Conservation (phyloP, 2,329 filamentous ascomycete genomes). For the Iodosphaeria phyllophila region DNA sequence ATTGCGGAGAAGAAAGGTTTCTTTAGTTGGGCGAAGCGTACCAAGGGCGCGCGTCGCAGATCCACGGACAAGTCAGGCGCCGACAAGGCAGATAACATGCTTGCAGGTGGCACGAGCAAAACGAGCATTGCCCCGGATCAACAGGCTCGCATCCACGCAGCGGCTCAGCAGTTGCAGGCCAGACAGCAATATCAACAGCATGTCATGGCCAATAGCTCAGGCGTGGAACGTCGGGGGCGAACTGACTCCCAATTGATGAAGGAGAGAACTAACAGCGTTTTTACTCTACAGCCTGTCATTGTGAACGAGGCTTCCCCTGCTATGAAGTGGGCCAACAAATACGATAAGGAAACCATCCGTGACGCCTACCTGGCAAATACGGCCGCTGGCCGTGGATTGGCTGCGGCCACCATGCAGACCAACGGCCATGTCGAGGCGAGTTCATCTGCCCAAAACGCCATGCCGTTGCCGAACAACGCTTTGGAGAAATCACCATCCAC, state of each 20-base stretch:
- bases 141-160: slow-evolving; percentile 81
- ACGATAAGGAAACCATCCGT: slow-evolving; percentile 75
- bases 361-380: slow-evolving; percentile 68
- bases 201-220: too few species aligned
- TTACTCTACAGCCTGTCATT: slow-evolving; percentile 73
- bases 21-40: slow-evolving; percentile 68
- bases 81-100: slow-evolving; percentile 19
- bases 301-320: slow-evolving; percentile 77
- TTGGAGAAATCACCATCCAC: slow-evolving; percentile 18
- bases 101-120: slow-evolving; percentile 42
- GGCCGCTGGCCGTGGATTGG: slow-evolving; percentile 49
- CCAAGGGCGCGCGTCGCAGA: slow-evolving; percentile 46
- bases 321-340: slow-evolving; percentile 92
- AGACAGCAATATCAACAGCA: slow-evolving; percentile 42
- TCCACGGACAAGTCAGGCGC: slow-evolving; percentile 39
- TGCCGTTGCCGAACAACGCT: too few species aligned
- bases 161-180: slow-evolving; percentile 66
- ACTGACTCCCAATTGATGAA: slow-evolving; percentile 36
- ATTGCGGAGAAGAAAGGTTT: slow-evolving; percentile 92
- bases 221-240: slow-evolving; percentile 34
- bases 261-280: slow-evolving; percentile 71
- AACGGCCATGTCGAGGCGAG: slow-evolving; percentile 15
- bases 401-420: slow-evolving; percentile 23
- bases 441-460: too few species aligned
- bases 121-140: slow-evolving; percentile 77